Evolutionary conservation across 2,329 filamentous ascomycete species (phyloP).

Genomic region (Stagonosporopsis chrysanthemi): DNA sequence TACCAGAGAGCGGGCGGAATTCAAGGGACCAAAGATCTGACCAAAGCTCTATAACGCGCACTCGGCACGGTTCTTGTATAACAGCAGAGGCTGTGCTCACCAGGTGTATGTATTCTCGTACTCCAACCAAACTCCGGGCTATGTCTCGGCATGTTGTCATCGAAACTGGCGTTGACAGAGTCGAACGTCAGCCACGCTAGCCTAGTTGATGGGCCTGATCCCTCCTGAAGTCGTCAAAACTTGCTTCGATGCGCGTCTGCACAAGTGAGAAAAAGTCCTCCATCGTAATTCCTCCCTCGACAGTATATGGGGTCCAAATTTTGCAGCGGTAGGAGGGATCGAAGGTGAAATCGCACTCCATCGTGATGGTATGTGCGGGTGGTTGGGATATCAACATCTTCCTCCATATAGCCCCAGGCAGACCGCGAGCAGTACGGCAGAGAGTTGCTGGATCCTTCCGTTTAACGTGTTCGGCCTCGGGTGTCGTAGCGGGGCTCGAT

Average conservation of each 20-base stretch:
- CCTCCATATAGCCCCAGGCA: slow-evolving; percentile 17
- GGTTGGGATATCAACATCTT: slow-evolving; percentile 20
- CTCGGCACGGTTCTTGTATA: background rate
- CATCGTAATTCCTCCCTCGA: slow-evolving; percentile 19
- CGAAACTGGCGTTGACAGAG: background rate
- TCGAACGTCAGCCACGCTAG: background rate
- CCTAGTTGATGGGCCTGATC: slow-evolving; percentile 12
- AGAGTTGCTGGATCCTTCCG: slow-evolving; percentile 12
- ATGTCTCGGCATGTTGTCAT: background rate
- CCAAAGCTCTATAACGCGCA: background rate
- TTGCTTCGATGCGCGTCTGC: slow-evolving; percentile 16
- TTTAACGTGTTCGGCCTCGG: background rate
- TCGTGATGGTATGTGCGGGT: slow-evolving; percentile 17
- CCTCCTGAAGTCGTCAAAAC: slow-evolving; percentile 13
- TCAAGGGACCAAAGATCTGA: background rate
- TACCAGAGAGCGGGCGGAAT: background rate
- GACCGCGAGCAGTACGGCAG: slow-evolving; percentile 8
- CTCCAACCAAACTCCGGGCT: background rate
- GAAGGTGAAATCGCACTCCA: slow-evolving; percentile 22
- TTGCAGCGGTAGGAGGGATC: slow-evolving; percentile 21
- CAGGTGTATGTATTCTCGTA: background rate
- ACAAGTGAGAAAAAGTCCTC: slow-evolving; percentile 18
- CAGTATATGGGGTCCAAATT: slow-evolving; percentile 19
- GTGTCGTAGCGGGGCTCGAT: slow-evolving; percentile 1
- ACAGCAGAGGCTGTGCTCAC: background rate